Evolutionary conservation across 2,329 filamentous ascomycete genomes (phyloP), one percentile per base, ranked within the genome.

Genomic region (Alternaria postmessia): DNA sequence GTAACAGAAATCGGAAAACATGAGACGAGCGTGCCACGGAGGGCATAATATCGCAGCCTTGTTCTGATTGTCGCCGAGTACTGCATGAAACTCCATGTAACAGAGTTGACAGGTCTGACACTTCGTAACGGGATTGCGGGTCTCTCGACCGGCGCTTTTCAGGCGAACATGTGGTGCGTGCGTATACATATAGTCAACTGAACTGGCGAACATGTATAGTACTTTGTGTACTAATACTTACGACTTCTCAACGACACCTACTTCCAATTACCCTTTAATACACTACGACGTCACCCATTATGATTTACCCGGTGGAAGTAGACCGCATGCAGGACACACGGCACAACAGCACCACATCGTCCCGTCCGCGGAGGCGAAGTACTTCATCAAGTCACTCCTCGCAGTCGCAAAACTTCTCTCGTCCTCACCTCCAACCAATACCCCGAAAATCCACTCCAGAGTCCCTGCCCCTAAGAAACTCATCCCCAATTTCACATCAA

Each of bases 231-330:
- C 16, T 7, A 46, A 34, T 36, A 39, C 18, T 20, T 22, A 30
- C 30, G 52, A 26, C 18, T 14, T 38, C 7, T 41, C 39, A 30
- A 53, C 43, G 11, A 43, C 8, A 22, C 39, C 39, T n/a, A 34
- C 30, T 43, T 44, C 14, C n/a, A 16, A 16, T 44, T 32, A 14
- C 28, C 16, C 26, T 20, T n/a, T 14, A 22, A 26, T 38, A 18
- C 51, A 34, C 28, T 24, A 41, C 39, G 47, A 41, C 55, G 49
- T 59, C 55, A 59, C 57, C 22, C 8, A 18, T 32, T 20, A 58
- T 62, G 59, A 52, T 62, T 64, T 64, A 64, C 51, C 62, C 59
- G 59, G 62, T 59, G 59, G 62, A 51, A 59, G 48, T 54, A 54
- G 28, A 61, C 12, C 18, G 28, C 34, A 42, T 57, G 42, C 54